phyloP scores from a whole-genome alignment of 2,329 filamentous ascomycete species.

The Aspergillus hiratsukae region DNA sequence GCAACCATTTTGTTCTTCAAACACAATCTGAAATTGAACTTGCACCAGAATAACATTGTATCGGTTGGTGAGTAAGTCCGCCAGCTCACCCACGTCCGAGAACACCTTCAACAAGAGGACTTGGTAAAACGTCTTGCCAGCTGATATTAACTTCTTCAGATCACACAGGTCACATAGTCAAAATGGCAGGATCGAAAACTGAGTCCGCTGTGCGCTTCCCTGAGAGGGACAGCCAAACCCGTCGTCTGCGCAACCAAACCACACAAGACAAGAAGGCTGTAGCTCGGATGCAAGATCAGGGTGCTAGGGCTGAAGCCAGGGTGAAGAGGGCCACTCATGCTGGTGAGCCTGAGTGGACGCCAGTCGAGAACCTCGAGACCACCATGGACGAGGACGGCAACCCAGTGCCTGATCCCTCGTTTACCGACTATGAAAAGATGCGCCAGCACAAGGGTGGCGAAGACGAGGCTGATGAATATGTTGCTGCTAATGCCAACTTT shows the following conservation, averaged over 20 bases:
- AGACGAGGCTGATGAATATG: conserved; percentile 27
- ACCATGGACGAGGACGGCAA: conserved; percentile 30
- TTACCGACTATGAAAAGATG: conserved; percentile 20
- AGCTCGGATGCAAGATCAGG: conserved; percentile 10
- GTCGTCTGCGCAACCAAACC: conserved; percentile 15
- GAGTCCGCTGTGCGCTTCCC: conserved; percentile 22
- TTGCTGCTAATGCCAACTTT: conserved; percentile 29
- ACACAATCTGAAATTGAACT: not conserved
- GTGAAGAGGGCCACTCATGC: not conserved
- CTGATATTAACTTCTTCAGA: not conserved
- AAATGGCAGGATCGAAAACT: conserved; percentile 27
- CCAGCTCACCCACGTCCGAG: not conserved
- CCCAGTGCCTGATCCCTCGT: conserved; percentile 27
- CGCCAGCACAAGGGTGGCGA: conserved; percentile 9
- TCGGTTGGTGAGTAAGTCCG: not conserved
- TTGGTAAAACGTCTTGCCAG: not conserved
- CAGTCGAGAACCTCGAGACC: conserved; percentile 26
- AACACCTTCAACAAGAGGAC: not conserved
- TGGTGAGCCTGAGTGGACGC: conserved; percentile 16
- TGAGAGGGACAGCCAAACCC: conserved; percentile 17
- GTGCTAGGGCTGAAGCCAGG: conserved; percentile 3
- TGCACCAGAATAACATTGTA: not conserved
- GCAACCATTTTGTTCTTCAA: not conserved
- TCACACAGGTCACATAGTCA: conserved; percentile 3
- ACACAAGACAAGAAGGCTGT: conserved; percentile 22